Evolutionary conservation across 2,329 filamentous ascomycete species (phyloP), one percentile per base, ranked within the genome.

Genomic region (Neoarthrinium moseri): DNA sequence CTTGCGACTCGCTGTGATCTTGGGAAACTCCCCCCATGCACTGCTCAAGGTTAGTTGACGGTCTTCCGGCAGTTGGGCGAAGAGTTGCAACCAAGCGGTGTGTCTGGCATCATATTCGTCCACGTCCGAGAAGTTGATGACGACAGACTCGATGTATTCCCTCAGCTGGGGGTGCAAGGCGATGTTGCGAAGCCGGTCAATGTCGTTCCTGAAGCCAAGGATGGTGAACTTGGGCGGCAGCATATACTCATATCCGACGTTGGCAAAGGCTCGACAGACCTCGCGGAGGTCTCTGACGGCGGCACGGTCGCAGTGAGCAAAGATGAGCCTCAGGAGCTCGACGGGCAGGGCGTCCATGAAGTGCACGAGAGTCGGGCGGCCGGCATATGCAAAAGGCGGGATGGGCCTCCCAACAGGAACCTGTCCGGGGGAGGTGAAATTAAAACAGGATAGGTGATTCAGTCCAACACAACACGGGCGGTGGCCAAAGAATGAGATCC

Each of bases 121-220:
- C 34, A 73, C 52, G 38, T 69, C 65, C 46, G 69, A 62, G 43
- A 77, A 65, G 55, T 74, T 74, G 55, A 77, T 66, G 47, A 67
- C 70, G 49, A 76, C 57, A 17, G 68, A 65, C 22, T 63, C 62
- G 56, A 78, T 70, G 47, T 62, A 65, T 34, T 56, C 56, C 41
- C 68, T 66, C 24, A 75, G 66, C 5, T 66, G 68, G 30, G 68
- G 63, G 50, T 74, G 64, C 43, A 59, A 57, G 13, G 74, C 69
- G 46, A 78, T 72, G 39, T 60, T 61, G 46, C 70, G 64, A 17
- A 78, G 63, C 13, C 71, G 66, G 35, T 64, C 60, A 33, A 73
- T 64, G 51, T 77, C 74, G 53, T 72, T 63, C 43, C 68, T 66
- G 67, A 71, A 75, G 41, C 67, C 66, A 36, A 74, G 57, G 15